Conservation (phyloP, 352 stramenopile genomes). For the Phytopythium vexans region DNA sequence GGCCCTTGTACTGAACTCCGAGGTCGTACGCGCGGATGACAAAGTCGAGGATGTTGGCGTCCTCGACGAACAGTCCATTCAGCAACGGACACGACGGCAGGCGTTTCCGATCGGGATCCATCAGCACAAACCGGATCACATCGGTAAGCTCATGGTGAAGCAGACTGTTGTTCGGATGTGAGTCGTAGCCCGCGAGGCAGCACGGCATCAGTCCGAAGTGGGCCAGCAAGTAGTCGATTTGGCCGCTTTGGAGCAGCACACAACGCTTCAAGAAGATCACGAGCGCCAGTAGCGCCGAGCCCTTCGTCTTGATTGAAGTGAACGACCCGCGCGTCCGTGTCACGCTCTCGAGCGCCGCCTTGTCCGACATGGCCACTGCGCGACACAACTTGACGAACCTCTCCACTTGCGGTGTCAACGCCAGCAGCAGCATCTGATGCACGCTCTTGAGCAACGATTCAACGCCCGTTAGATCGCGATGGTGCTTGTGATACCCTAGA, state of each 20-base stretch:
- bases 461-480: conserved; percentile 72
- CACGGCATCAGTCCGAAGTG: conserved; percentile 78
- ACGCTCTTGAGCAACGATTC: conserved; percentile 54
- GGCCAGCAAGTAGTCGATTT: conserved; percentile 65
- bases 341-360: conserved; percentile 36
- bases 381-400: conserved; percentile 76
- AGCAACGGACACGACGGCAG: conserved; percentile 72
- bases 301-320: conserved; percentile 54
- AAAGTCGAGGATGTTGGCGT: conserved; percentile 76
- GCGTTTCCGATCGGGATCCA: conserved; percentile 83
- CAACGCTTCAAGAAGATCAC: conserved; percentile 85
- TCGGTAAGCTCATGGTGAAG: conserved; percentile 85
- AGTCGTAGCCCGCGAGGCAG: conserved; percentile 73
- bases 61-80: conserved; percentile 72
- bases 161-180: conserved; percentile 78
- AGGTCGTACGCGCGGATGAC: conserved; percentile 75
- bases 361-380: conserved; percentile 59
- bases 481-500: conserved; percentile 81
- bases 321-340: conserved; percentile 22
- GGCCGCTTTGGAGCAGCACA: conserved; percentile 76
- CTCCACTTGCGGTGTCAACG: conserved; percentile 62
- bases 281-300: conserved; percentile 67
- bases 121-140: conserved; percentile 81
- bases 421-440: conserved; percentile 39
- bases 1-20: conserved; percentile 83